Percentiles rank a stretch among this genome's conserved stretches.
phyloP scores from a whole-genome alignment of 768 basidiomycete species.

The Pisolithus sp. region DNA sequence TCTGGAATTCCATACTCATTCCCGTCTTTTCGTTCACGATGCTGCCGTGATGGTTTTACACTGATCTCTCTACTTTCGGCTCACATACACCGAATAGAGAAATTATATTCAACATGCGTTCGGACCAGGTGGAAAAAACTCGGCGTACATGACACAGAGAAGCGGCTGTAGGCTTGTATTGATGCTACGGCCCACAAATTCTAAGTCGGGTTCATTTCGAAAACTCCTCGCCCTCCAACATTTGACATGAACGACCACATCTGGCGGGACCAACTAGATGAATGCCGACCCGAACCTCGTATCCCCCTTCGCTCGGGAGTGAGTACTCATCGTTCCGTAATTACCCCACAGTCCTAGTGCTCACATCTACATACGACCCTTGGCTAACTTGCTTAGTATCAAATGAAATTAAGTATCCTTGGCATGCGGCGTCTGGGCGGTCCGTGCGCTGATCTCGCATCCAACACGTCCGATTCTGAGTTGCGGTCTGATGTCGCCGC shows the following conservation, averaged over 20 bases:
- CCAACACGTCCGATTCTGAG: no score
- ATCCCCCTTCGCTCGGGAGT: constrained; percentile 60
- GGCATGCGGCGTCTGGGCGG: no score
- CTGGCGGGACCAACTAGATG: constrained; percentile 56
- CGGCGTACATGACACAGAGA: constrained; percentile 47
- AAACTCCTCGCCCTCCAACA: not conserved
- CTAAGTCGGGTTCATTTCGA: constrained; percentile 36
- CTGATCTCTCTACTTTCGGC: constrained; percentile 31
- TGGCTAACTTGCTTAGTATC: no score
- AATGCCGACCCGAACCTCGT: constrained; percentile 69
- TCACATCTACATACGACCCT: constrained; percentile 32
- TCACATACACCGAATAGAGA: constrained; percentile 54
- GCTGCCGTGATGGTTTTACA: constrained; percentile 73
- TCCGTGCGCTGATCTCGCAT: no score
- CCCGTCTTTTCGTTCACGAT: constrained; percentile 63
- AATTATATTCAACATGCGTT: constrained; percentile 61
- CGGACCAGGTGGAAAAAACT: constrained; percentile 42
- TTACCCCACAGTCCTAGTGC: constrained; percentile 14
- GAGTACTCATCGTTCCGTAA: constrained; percentile 22
- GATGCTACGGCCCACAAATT: constrained; percentile 44
- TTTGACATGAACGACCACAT: not conserved
- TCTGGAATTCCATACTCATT: no score
- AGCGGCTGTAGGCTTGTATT: constrained; percentile 53
- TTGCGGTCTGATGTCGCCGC: no score
- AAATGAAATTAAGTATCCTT: no score